Evolutionary conservation across 345 rosid species (phyloP).

Genomic region (Rhodomyrtus tomentosa): DNA sequence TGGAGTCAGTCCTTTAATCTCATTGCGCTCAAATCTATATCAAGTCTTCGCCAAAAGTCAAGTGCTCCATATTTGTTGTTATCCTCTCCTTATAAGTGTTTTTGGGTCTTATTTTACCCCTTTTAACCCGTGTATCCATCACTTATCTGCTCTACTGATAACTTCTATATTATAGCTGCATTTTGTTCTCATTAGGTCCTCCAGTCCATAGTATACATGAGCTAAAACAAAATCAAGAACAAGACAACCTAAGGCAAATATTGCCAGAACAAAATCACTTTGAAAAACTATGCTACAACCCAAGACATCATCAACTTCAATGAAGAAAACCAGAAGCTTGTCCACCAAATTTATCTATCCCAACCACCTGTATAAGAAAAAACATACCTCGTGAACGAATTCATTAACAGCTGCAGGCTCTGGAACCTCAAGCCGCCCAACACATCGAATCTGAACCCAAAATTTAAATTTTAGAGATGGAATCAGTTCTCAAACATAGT

Average conservation of each 20-base stretch:
- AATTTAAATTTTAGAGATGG: slow-evolving; percentile 5
- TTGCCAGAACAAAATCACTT: neutral
- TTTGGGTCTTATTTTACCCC: neutral
- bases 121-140: neutral
- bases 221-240: neutral
- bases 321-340: neutral
- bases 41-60: neutral
- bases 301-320: neutral
- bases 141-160: neutral
- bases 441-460: slow-evolving; percentile 69
- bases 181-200: neutral
- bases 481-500: neutral
- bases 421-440: slow-evolving; percentile 89
- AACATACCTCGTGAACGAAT: slow-evolving; percentile 73
- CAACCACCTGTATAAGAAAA: neutral
- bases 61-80: neutral
- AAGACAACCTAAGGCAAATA: neutral
- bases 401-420: slow-evolving; percentile 75
- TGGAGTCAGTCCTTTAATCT: neutral
- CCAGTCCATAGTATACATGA: neutral
- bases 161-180: neutral
- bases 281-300: neutral
- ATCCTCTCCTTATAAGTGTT: neutral
- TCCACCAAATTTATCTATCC: neutral
- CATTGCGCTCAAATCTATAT: neutral